These are phyloP conservation scores for Podospora comata DNA, from an alignment of 495 filamentous ascomycete species.

Conservation along the genomic window DNA sequence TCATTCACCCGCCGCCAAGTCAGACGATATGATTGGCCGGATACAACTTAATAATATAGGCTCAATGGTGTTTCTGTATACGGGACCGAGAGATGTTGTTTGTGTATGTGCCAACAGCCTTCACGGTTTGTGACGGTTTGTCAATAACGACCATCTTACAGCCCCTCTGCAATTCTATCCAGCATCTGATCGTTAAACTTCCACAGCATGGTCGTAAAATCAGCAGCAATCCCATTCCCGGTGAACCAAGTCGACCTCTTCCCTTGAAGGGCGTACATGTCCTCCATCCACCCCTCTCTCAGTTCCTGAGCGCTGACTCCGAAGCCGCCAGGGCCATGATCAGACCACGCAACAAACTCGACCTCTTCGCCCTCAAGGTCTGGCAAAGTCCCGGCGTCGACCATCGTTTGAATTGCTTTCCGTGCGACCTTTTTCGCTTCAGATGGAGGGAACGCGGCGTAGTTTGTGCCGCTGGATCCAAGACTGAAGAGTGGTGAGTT, in stretches of 20 bases:
- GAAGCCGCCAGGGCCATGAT: constrained; percentile 36
- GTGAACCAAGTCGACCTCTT: constrained; percentile 44
- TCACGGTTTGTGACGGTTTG: too few species aligned
- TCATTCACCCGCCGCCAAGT: too few species aligned
- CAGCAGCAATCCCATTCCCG: constrained; percentile 23
- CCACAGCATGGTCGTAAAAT: constrained; percentile 18
- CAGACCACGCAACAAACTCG: constrained; percentile 35
- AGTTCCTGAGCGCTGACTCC: constrained; percentile 34
- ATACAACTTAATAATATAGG: too few species aligned
- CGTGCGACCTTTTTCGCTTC: constrained; percentile 10
- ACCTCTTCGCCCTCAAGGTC: constrained; percentile 9
- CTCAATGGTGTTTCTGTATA: too few species aligned
- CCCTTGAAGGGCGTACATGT: constrained; percentile 41
- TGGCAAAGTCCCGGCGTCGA: constrained; percentile 11
- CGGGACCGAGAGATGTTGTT: too few species aligned
- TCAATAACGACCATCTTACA: not conserved
- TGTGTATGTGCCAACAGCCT: too few species aligned
- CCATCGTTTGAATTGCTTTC: constrained; percentile 15
- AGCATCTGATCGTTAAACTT: constrained; percentile 23
- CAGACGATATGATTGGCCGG: too few species aligned
- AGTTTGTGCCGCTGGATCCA: constrained; percentile 10
- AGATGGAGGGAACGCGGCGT: constrained; percentile 9
- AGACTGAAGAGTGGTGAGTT: constrained; percentile 9
- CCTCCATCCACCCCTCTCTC: constrained; percentile 36
- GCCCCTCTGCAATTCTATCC: not conserved